Evolutionary conservation across 148 eudicot species (phyloP), one percentile per base, ranked within the genome.

Genomic region (Camellia japonica): DNA sequence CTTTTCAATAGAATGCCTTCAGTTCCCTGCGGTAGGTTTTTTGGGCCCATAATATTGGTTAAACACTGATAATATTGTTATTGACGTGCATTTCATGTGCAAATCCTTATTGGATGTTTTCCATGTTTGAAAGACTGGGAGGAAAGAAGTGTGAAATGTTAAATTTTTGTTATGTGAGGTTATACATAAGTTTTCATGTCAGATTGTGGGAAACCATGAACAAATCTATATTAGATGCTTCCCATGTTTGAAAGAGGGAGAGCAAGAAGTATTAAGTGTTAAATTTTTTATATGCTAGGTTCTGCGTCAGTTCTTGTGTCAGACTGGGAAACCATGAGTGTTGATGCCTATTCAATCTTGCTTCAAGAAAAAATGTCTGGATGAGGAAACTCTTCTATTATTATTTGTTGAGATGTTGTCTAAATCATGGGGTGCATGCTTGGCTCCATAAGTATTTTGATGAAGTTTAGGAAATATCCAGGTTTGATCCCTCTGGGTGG

Each of bases 321-420:
- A 30, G 38, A 30, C 38, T 30, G 38, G 38, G 38, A 30, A 30
- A 30, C 38, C 38, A 30, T 30, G 38, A 30, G 38, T 30, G 38
- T 30, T 30, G 38, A 30, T 8, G 11, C 3, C 13, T 55, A 55
- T 55, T 55, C 58, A 55, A 55, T 55, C 11, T 55, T 55, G 10
- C 58, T 2, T 8, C 58, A 55, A 55, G 58, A 11, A 8, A 55
- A 55, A 70, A 47, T 8, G 7, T 46, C 74, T 47, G n/a, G 74
- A 70, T 19, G 72, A 68, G 51, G 52, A 44, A 68, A 68, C 72
- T 68, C 52, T 7, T 68, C 54, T 47, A 11, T 43, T 71, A 20
- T 46, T 58, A 58, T 58, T 6, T 58, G 61, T 58, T 16, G 20
- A n/a, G 20, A 61, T 9, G 6, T 61, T n/a, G 19, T 61, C 13